Evolutionary conservation across 2,329 filamentous ascomycete species (phyloP).

Genomic region (Aureobasidium sp.): DNA sequence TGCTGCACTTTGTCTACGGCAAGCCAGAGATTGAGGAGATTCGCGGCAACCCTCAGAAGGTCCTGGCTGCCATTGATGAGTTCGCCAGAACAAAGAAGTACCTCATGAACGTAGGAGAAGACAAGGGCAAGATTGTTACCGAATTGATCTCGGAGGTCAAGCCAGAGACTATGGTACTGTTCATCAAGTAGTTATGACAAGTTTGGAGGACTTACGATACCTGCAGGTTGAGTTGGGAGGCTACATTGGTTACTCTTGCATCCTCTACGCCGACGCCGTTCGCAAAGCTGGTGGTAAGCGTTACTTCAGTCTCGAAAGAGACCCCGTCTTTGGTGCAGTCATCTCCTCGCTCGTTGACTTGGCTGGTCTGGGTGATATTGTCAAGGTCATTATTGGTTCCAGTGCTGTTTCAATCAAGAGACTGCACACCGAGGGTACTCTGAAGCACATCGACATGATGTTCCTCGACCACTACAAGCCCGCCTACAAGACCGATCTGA

Average conservation of each 20-base stretch:
- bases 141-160: conserved; percentile 61
- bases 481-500: conserved; percentile 65
- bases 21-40: conserved; percentile 56
- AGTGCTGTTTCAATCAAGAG: conserved; percentile 59
- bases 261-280: conserved; percentile 64
- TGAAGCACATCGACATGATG: conserved; percentile 60
- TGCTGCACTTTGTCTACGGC: conserved; percentile 62
- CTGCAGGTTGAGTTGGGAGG: conserved; percentile 64
- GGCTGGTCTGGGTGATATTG: conserved; percentile 62
- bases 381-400: conserved; percentile 63
- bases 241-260: conserved; percentile 74
- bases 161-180: conserved; percentile 55
- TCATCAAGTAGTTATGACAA: neutral
- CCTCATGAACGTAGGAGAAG: conserved; percentile 72
- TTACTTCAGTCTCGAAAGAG: conserved; percentile 67
- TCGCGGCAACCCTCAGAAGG: conserved; percentile 54
- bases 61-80: conserved; percentile 65
- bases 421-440: conserved; percentile 46
- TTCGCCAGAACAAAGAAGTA: conserved; percentile 60
- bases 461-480: conserved; percentile 80
- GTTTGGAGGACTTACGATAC: conserved; percentile 19
- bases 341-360: conserved; percentile 63
- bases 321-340: conserved; percentile 65
- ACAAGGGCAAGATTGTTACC: conserved; percentile 65
- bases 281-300: conserved; percentile 54